Evolutionary conservation across 208 protist species (phyloP), one percentile per base, ranked within the genome.

Genomic region (Trypanosoma scelopori): DNA sequence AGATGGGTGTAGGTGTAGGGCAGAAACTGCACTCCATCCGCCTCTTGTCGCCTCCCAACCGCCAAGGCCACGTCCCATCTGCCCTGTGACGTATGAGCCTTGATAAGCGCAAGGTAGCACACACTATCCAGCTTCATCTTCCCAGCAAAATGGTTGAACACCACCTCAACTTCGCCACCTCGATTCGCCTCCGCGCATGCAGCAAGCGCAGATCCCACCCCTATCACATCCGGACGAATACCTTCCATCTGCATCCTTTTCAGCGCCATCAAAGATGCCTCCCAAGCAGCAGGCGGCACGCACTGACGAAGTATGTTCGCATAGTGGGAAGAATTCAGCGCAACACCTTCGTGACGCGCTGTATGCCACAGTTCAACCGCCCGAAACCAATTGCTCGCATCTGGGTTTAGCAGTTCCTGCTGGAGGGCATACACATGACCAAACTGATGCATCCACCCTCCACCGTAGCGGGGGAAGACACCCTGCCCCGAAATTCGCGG

Each of bases 371-470:
- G 61, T 72, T 95, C 89, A 47, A 80, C 64, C 20, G 89, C 89
- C 22, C 84, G 76, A 57, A 92, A 95, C 86, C 89, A 95, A 52
- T 91, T 82, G 53, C 78, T 80, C 23, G 79, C 75, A 22, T 81
- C 61, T 13, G 79, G 71, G 63, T 89, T 74, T 12, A 92, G 82
- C 56, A 95, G 72, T 69, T 95, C 85, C 70, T 89, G 83, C 65
- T 95, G 89, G 22, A 95, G 75, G 13, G 85, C 84, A 69, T 95
- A 95, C 23, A 95, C 83, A 76, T 95, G 85, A 11, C 89, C 89
- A 58, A 95, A 94, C 76, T 94, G 89, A 73, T 94, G 89, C 89
- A 94, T 94, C 82, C 83, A 94, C 22, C 89, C 89, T 20, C 89
- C 89, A n/a, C 85, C 85, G 57, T 89, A 94, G 20, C 89, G 82